phyloP scores from a whole-genome alignment of 495 filamentous ascomycete species.

The Sabuloglossum arenarium region DNA sequence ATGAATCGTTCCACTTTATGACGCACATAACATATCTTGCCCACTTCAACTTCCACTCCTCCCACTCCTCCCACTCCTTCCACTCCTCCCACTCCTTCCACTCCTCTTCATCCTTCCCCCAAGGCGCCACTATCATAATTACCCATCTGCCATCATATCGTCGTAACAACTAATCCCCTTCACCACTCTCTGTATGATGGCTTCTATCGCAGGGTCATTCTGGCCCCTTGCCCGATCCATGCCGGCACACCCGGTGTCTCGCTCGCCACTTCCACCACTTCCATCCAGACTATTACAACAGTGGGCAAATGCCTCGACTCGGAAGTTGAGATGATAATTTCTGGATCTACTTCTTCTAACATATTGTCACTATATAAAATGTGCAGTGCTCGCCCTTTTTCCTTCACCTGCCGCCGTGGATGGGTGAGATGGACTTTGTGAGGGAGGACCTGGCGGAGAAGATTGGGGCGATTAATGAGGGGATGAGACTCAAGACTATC shows the following conservation, averaged over 20 bases:
- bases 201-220: not conserved
- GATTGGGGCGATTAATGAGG: conserved; percentile 98
- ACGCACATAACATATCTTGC: too few relatives aligned
- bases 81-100: too few relatives aligned
- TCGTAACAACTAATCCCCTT: too few relatives aligned
- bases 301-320: not conserved
- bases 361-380: not conserved
- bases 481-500: conserved; percentile 83
- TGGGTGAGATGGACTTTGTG: conserved; percentile 97
- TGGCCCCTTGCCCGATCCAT: not conserved
- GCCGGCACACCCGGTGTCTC: not conserved
- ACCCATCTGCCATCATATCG: too few relatives aligned
- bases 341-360: not conserved
- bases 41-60: too few relatives aligned
- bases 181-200: too few relatives aligned
- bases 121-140: too few relatives aligned
- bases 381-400: not conserved
- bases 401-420: conserved; percentile 33
- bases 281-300: not conserved
- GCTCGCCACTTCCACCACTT: not conserved
- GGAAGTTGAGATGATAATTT: too few relatives aligned
- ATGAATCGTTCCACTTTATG: too few relatives aligned
- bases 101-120: too few relatives aligned
- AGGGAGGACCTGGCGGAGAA: conserved; percentile 95
- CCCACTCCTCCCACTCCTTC: too few relatives aligned